Percentiles rank a stretch among this genome's conserved stretches.
Conservation (phyloP, 139 green algal species). For the Chlamydomonas asymmetrica region DNA sequence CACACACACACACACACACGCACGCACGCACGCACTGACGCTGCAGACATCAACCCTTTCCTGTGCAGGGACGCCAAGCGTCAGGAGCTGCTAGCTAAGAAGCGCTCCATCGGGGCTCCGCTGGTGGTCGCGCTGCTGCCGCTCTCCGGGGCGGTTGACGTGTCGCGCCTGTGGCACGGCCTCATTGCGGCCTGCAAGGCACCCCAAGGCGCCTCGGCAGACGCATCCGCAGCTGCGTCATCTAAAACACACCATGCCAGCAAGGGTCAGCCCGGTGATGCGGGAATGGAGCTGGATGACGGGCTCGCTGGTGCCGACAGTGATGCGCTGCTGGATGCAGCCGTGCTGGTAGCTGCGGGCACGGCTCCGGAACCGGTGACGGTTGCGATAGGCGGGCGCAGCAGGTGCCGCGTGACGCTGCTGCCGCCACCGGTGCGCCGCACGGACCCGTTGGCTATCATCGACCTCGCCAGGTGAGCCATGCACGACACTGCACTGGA, state of each 20-base stretch:
- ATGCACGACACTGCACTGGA: slow-evolving; percentile 14
- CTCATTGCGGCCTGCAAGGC: slow-evolving; percentile 42
- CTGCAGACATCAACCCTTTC: too few relatives aligned
- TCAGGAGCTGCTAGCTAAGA: slow-evolving; percentile 55
- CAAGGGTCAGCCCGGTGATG: too few relatives aligned
- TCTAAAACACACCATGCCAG: too few relatives aligned
- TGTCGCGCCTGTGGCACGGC: slow-evolving; percentile 38
- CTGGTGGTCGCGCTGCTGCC: slow-evolving; percentile 74
- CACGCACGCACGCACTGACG: too few relatives aligned
- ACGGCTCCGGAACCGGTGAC: slow-evolving; percentile 3
- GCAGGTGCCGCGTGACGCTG: slow-evolving; percentile 56
- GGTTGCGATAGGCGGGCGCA: background rate
- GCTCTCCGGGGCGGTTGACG: slow-evolving; percentile 60
- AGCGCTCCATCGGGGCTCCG: slow-evolving; percentile 47
- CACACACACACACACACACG: too few relatives aligned
- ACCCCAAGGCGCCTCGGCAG: background rate
- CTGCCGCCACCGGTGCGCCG: slow-evolving; percentile 60
- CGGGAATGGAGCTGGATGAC: too few relatives aligned
- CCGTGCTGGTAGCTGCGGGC: background rate
- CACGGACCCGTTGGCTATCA: slow-evolving; percentile 63
- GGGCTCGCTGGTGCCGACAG: background rate
- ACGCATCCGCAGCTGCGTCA: too few relatives aligned
- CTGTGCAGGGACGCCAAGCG: slow-evolving; percentile 71
- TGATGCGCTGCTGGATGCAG: slow-evolving; percentile 23
- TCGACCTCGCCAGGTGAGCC: slow-evolving; percentile 58